Evolutionary conservation across 2,329 filamentous ascomycete genomes (phyloP).

Genomic region (Grosmannia penicillata): DNA sequence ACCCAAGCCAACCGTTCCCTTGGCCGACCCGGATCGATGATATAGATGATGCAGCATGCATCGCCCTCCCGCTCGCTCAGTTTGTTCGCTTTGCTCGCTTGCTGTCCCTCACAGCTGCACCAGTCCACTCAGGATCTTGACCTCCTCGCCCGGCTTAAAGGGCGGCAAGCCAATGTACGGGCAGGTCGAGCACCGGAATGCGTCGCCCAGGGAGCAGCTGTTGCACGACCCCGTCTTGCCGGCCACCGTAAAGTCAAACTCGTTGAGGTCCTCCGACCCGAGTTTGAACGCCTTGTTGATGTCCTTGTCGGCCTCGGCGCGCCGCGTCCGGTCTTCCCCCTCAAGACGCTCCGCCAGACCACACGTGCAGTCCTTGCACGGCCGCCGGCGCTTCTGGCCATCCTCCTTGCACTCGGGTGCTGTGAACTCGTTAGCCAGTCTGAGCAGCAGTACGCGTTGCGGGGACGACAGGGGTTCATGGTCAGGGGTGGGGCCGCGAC

Average conservation of each 20-base stretch:
- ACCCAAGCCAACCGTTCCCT: too few relatives aligned
- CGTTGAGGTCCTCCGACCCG: conserved; percentile 62
- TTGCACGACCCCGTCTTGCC: conserved; percentile 84
- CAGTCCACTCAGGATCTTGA: conserved; percentile 72
- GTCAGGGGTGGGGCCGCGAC: too few relatives aligned
- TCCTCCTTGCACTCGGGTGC: conserved; percentile 80
- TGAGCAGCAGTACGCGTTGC: too few relatives aligned
- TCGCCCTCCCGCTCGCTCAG: too few relatives aligned
- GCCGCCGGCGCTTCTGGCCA: conserved; percentile 71
- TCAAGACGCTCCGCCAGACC: conserved; percentile 75
- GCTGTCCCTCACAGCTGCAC: conserved; percentile 50
- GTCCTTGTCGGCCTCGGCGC: conserved; percentile 17
- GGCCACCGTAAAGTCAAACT: conserved; percentile 94
- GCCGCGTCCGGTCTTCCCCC: conserved; percentile 52
- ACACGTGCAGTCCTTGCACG: conserved; percentile 97
- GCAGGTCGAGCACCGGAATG: conserved; percentile 58
- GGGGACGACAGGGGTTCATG: background rate
- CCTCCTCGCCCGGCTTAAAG: conserved; percentile 95
- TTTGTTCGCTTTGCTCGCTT: too few relatives aligned
- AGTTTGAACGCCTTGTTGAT: conserved; percentile 45
- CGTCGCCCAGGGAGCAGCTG: conserved; percentile 86
- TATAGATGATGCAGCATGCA: too few relatives aligned
- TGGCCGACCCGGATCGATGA: too few relatives aligned
- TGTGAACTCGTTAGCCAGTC: conserved; percentile 17
- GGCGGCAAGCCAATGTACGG: conserved; percentile 86